Conservation (phyloP, 495 filamentous ascomycete species). For the Hypoxylon fragiforme region DNA sequence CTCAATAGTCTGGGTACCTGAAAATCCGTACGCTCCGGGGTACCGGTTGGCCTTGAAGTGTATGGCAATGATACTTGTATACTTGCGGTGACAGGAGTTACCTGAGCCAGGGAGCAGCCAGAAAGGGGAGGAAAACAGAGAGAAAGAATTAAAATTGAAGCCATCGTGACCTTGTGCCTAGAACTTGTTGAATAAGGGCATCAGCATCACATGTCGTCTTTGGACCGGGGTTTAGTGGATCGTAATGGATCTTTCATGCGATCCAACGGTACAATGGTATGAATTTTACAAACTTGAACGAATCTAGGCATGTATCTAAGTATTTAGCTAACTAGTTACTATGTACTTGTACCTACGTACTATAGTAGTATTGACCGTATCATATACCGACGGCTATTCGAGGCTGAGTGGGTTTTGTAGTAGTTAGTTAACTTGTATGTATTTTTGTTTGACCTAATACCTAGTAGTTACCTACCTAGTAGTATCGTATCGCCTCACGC, state of each 20-base stretch:
- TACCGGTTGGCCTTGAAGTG: conserved; percentile 14
- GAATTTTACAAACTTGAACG: conserved; percentile 24
- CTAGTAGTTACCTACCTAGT: not conserved
- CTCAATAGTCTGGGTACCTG: conserved; percentile 37
- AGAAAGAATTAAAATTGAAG: not conserved
- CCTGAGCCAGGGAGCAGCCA: no score
- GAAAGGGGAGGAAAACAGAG: not conserved
- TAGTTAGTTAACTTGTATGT: no score
- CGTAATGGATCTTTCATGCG: conserved; percentile 32
- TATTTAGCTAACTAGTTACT: no score
- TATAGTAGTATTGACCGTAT: conserved; percentile 16
- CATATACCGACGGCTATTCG: conserved; percentile 34
- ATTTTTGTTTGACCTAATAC: no score
- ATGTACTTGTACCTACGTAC: not conserved
- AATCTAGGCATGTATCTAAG: conserved; percentile 3
- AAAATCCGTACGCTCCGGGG: conserved; percentile 31
- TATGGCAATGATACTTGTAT: conserved; percentile 19
- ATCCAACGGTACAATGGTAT: conserved; percentile 28
- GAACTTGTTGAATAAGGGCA: conserved; percentile 25
- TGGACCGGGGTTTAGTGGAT: conserved; percentile 32
- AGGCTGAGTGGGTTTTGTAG: conserved; percentile 3
- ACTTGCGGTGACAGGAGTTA: conserved; percentile 28
- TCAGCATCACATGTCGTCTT: conserved; percentile 31
- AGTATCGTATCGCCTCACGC: not conserved
- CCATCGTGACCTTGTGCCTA: conserved; percentile 13